Conservation (phyloP, 1,284 basidiomycete species). For the Microbotryum violaceum region DNA sequence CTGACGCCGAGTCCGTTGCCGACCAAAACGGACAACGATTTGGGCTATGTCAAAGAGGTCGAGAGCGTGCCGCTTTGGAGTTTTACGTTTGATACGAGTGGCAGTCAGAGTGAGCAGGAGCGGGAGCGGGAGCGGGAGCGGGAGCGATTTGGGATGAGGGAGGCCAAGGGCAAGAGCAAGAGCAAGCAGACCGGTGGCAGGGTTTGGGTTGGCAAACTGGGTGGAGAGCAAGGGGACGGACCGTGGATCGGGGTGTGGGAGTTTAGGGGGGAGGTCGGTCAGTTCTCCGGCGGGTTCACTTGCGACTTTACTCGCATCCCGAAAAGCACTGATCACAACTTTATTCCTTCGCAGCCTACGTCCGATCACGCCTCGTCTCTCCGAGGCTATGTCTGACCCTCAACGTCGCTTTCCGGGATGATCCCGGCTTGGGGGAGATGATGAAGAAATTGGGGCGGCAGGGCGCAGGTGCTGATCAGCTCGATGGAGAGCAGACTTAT, state of each 20-base stretch:
- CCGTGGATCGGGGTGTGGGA: constrained; percentile 21
- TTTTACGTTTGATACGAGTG: not conserved
- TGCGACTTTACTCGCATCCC: too few species aligned
- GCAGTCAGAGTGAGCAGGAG: not conserved
- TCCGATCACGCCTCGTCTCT: constrained; percentile 1
- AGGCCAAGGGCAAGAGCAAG: not conserved
- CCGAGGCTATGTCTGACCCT: constrained; percentile 19
- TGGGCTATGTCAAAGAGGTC: not conserved
- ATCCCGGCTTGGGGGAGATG: constrained; percentile 11
- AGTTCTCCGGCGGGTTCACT: not conserved
- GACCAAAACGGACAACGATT: not conserved
- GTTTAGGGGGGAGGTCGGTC: constrained; percentile 11
- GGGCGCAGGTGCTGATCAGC: not conserved
- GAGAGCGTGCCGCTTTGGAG: constrained; percentile 10
- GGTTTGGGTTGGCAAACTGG: constrained; percentile 12
- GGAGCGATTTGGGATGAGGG: not conserved
- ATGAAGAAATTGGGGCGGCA: not conserved
- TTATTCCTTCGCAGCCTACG: constrained; percentile 2
- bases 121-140: not conserved
- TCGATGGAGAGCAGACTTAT: not conserved
- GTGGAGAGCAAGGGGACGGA: not conserved
- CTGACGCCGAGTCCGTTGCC: constrained; percentile 5
- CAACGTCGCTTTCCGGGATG: constrained; percentile 19
- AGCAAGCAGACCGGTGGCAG: not conserved
- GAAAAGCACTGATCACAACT: not conserved